phyloP scores from a whole-genome alignment of 768 basidiomycete genomes.

The Krasilnikovozyma curviuscula region DNA sequence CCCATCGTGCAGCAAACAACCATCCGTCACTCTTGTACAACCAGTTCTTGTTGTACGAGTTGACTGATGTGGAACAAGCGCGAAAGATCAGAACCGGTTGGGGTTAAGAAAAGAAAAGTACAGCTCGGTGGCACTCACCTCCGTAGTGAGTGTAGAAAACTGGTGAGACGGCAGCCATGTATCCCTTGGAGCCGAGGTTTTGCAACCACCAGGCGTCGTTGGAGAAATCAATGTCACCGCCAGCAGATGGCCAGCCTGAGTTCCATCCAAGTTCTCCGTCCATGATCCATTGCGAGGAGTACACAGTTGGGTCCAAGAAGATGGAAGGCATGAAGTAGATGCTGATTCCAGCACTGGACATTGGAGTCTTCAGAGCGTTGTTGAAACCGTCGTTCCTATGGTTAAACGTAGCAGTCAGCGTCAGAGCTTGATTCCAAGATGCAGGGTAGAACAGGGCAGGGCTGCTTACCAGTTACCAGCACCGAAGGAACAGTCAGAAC shows the following conservation, averaged over 20 bases:
- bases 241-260: conserved; percentile 49
- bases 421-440: no score
- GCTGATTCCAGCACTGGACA: conserved; percentile 6
- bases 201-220: conserved; percentile 17
- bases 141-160: conserved; percentile 28
- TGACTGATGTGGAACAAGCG: conserved; percentile 4
- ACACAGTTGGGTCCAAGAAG: conserved; percentile 15
- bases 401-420: no score
- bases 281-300: conserved; percentile 13
- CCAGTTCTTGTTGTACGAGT: conserved; percentile 34
- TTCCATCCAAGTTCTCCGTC: conserved; percentile 40
- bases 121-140: not conserved
- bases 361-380: conserved; percentile 14
- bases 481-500: conserved; percentile 27
- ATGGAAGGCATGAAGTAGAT: conserved; percentile 15
- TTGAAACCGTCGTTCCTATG: conserved; percentile 20
- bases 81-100: not conserved
- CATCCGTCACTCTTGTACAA: conserved; percentile 50
- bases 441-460: no score
- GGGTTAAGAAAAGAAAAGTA: not conserved
- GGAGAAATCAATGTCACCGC: conserved; percentile 27
- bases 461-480: no score
- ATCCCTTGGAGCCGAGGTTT: conserved; percentile 20
- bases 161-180: conserved; percentile 25
- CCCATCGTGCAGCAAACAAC: conserved; percentile 49